Conservation (phyloP, 805 yeast species). For the Lipomyces yamanashiensis region DNA sequence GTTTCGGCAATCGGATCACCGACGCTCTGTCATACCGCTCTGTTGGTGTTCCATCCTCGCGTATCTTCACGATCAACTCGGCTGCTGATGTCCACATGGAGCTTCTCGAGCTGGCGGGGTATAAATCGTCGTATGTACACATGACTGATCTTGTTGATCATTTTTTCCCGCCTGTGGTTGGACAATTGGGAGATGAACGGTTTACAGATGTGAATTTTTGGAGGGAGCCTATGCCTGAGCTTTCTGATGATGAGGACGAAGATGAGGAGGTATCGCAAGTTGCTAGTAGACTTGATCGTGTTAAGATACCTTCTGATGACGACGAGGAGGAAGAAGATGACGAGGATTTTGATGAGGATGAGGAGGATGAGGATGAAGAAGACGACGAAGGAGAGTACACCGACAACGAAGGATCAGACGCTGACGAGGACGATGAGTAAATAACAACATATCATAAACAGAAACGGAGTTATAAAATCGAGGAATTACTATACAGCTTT, state of each 20-base stretch:
- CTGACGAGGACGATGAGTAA: conserved; percentile 7
- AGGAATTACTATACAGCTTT: too few species aligned
- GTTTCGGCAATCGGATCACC: conserved; percentile 94
- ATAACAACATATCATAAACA: too few species aligned
- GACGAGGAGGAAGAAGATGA: conserved; percentile 45
- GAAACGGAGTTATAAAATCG: too few species aligned
- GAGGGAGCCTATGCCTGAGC: conserved; percentile 76
- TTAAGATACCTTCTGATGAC: conserved; percentile 40
- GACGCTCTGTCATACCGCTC: conserved; percentile 94
- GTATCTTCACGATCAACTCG: conserved; percentile 94
- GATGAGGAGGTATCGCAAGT: conserved; percentile 22
- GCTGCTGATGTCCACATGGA: conserved; percentile 98
- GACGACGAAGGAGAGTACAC: conserved; percentile 11
- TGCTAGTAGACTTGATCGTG: neutral
- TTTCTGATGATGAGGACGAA: conserved; percentile 43
- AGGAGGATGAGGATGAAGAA: conserved; percentile 41
- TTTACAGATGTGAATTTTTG: conserved; percentile 90
- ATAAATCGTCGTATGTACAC: conserved; percentile 80
- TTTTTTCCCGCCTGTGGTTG: conserved; percentile 83
- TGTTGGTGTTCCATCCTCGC: conserved; percentile 90
- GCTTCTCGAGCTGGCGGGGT: conserved; percentile 89
- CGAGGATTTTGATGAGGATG: conserved; percentile 44
- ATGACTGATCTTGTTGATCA: conserved; percentile 96
- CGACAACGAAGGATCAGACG: conserved; percentile 9
- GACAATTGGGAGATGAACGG: conserved; percentile 54